These are phyloP conservation scores for Mycena latifolia DNA, from an alignment of 768 basidiomycete species.

Conservation along the genomic window DNA sequence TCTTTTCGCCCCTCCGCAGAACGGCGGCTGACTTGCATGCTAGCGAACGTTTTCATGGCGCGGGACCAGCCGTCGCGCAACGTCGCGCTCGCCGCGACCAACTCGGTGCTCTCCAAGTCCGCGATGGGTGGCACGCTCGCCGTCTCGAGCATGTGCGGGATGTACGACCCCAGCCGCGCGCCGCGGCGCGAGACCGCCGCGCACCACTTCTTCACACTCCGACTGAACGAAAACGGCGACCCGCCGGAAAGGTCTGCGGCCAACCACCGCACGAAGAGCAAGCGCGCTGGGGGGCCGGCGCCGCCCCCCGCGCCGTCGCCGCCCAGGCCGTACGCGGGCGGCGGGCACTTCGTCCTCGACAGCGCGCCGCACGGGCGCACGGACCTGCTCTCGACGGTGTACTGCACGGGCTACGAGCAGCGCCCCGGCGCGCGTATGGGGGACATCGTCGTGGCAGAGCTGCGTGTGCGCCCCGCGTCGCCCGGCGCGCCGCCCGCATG, in stretches of 20 bases:
- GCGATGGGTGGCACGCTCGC: constrained; percentile 12
- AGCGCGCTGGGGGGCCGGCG: not conserved
- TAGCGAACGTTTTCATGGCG: constrained; percentile 28
- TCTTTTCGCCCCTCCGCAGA: not conserved
- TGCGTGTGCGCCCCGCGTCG: constrained; percentile 33
- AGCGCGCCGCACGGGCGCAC: constrained; percentile 30
- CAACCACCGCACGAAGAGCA: not conserved
- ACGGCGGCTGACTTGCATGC: not conserved
- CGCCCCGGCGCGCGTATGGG: constrained; percentile 24
- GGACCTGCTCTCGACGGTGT: constrained; percentile 39
- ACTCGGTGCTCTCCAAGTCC: constrained; percentile 29
- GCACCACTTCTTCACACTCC: constrained; percentile 37
- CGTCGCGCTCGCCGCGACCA: constrained; percentile 32
- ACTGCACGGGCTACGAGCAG: constrained; percentile 40
- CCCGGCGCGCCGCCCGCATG: constrained; percentile 23
- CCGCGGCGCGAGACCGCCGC: constrained; percentile 18
- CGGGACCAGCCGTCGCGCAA: constrained; percentile 32
- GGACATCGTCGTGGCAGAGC: constrained; percentile 40
- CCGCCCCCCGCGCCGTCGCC: not conserved
- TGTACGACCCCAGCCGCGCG: constrained; percentile 33
- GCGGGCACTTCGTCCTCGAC: constrained; percentile 39
- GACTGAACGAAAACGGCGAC: constrained; percentile 23
- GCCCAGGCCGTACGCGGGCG: constrained; percentile 28
- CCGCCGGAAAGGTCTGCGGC: not conserved
- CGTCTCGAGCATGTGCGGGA: constrained; percentile 32